Percentiles rank a stretch among this genome's conserved stretches.
phyloP scores from a whole-genome alignment of 1,139 yeast genomes.

The Pichia kudriavzevii region DNA sequence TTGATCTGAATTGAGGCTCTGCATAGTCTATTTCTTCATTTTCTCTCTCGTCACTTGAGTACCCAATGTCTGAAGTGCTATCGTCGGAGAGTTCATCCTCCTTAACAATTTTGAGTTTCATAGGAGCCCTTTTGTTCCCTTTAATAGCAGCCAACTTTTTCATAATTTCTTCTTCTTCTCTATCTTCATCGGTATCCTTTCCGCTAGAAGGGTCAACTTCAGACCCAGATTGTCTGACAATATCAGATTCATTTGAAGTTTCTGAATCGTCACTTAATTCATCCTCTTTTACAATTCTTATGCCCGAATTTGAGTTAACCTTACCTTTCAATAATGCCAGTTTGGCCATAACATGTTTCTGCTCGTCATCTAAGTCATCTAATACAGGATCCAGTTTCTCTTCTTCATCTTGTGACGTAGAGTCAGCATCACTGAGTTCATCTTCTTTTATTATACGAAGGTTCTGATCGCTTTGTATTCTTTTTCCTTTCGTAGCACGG shows the following conservation, averaged over 20 bases:
- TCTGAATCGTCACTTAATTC: conserved; percentile 19
- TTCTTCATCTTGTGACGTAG: conserved; percentile 6
- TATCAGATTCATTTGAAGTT: neutral
- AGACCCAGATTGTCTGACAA: conserved; percentile 2
- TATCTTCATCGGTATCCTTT: conserved; percentile 10
- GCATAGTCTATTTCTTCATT: conserved; percentile 10
- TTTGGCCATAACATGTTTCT: conserved; percentile 16
- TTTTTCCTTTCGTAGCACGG: neutral
- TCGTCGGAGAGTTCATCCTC: conserved; percentile 23
- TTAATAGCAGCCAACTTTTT: conserved; percentile 14
- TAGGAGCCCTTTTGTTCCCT: conserved; percentile 9
- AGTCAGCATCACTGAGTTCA: neutral
- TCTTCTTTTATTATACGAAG: neutral
- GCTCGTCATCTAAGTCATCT: conserved; percentile 12
- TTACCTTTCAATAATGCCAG: conserved; percentile 15
- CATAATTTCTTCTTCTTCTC: conserved; percentile 17
- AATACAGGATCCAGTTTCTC: conserved; percentile 7
- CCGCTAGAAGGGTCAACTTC: neutral
- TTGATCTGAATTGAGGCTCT: conserved; percentile 31
- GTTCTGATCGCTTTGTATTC: neutral
- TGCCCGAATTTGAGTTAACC: conserved; percentile 4
- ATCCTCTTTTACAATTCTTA: conserved; percentile 21
- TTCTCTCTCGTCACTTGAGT: neutral
- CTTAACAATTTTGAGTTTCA: conserved; percentile 17
- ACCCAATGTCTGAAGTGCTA: conserved; percentile 9